Evolutionary conservation across 2,329 filamentous ascomycete species (phyloP).

Genomic region (Colletotrichum horii): DNA sequence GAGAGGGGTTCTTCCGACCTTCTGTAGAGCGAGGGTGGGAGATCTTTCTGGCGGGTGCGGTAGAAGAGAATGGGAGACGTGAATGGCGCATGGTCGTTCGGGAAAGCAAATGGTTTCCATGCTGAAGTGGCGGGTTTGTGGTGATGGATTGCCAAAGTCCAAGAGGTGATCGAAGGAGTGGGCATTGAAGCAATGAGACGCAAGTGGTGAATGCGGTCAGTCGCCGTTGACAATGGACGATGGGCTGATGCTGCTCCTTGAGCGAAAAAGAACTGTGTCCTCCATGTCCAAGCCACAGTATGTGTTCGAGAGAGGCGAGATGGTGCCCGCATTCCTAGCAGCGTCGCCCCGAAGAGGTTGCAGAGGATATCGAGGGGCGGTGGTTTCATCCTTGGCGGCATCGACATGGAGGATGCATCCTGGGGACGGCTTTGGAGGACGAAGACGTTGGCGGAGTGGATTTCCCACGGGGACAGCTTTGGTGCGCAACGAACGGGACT

Average conservation of each 20-base stretch:
- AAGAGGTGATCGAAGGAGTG: neutral
- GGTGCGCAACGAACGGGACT: neutral
- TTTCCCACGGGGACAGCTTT: neutral
- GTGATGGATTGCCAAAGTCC: neutral
- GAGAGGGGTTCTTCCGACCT: neutral
- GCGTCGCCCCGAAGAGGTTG: neutral
- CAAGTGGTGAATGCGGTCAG: neutral
- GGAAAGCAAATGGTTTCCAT: neutral
- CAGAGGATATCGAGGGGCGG: neutral
- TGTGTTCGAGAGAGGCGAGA: neutral
- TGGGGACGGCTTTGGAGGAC: neutral
- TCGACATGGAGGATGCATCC: neutral
- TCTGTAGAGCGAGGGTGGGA: neutral
- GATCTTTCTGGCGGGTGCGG: neutral
- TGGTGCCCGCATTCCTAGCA: neutral
- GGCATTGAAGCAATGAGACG: neutral
- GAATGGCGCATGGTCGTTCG: neutral
- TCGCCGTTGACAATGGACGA: neutral
- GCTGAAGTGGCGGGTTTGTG: neutral
- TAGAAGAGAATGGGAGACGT: neutral
- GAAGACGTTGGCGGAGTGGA: neutral
- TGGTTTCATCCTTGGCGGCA: neutral
- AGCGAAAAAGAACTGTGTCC: neutral
- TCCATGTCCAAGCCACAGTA: neutral
- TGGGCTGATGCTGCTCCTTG: neutral